Conservation (phyloP, 2,329 filamentous ascomycete species). For the Cordyceps farinosa region DNA sequence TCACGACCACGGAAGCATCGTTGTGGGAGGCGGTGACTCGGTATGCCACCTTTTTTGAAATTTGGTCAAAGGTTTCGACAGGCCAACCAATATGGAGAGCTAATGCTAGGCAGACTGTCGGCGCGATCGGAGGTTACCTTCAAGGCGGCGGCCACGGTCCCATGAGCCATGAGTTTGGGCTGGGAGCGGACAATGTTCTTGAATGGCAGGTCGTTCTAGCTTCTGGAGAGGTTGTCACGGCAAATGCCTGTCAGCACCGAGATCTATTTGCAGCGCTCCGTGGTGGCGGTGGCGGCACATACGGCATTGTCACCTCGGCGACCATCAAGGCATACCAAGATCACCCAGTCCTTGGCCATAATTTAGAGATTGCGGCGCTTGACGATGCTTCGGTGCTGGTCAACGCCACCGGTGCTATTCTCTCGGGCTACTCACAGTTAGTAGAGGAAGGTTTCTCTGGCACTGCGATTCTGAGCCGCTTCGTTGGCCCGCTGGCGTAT, state of each 20-base stretch:
- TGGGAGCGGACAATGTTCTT: slow-evolving; percentile 37
- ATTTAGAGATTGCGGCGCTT: neutral
- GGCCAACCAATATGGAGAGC: neutral
- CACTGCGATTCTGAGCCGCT: neutral
- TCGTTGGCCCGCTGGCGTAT: neutral
- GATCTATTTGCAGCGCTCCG: slow-evolving; percentile 45
- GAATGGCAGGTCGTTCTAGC: slow-evolving; percentile 47
- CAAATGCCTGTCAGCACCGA: slow-evolving; percentile 30
- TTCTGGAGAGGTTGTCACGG: slow-evolving; percentile 41
- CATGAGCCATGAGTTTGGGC: neutral
- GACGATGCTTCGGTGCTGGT: neutral
- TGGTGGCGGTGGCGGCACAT: slow-evolving; percentile 40
- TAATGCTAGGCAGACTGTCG: neutral
- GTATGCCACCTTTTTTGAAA: neutral
- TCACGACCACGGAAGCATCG: neutral
- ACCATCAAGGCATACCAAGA: neutral
- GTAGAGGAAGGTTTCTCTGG: slow-evolving; percentile 2
- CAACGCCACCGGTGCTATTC: neutral
- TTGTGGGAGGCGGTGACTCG: neutral
- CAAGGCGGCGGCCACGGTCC: neutral
- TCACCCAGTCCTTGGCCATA: neutral
- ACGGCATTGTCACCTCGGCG: slow-evolving; percentile 33
- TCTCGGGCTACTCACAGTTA: neutral
- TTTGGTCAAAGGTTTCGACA: neutral
- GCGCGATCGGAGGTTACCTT: neutral